Base-by-base conservation (phyloP, 2,329 filamentous ascomycete species). In the Pezizomycotina sp. region DNA sequence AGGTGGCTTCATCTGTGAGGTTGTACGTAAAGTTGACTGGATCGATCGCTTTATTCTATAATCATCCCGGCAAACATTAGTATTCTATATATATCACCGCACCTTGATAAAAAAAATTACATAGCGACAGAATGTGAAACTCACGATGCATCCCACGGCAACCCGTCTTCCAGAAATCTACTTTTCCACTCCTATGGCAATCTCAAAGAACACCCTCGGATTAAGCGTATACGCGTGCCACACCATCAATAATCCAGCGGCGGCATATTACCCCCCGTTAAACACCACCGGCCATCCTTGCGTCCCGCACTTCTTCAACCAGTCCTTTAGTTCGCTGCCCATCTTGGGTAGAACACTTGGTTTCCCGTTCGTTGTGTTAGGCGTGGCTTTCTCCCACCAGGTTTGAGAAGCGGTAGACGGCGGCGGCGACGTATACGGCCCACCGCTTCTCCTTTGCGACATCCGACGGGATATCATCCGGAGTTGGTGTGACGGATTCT, bases 171-270 rank as follows among this genome's bases (percentile, higher is more conserved):
- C 77, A 83, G 2, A 68, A 53, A 18, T 66, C 59, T 37, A 62
- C 60, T 2, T 62, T 47, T 0, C 68, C 69, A 18, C 61, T 56
- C 5, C 76, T 65, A 36, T 82, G 59, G 50, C 71, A 73, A 52
- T 86, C 50, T 84, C 77, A 3, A 82, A 65, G 51, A 74, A 84
- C n/a, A 60, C 62, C 25, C 74, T 63, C 0, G 79, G 79, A 48
- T 83, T 84, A 3, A 86, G 66, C 69, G 80, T 75, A 50, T 80
- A 78, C 0, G 76, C 61, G 54, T 86, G 79, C 73, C 75, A 79
- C 0, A 84, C 72, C 74, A 84, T 78, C 13, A 83, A 56, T 1
- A 84, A 56, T 84, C 78, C 63, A 55, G 29, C 12, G 41, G 41
- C 13, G 41, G 41, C 6, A 44, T 22, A n/a, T 25, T 36, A n/a